phyloP scores from a whole-genome alignment of 140 eudicot species.

The Senecio squalidus region DNA sequence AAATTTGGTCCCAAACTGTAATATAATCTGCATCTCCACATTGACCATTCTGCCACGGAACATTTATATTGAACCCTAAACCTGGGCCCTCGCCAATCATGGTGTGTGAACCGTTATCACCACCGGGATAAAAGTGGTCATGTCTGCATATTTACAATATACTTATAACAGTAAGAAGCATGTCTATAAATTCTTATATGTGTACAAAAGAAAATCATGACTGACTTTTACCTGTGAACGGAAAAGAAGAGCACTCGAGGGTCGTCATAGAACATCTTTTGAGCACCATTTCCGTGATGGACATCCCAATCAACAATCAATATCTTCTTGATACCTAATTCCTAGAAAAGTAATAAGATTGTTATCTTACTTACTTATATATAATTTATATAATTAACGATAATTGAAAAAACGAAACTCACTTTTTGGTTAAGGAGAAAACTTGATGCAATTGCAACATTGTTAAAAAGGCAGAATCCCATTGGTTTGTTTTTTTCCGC shows the following conservation, averaged over 20 bases:
- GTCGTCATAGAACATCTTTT: conserved; percentile 76
- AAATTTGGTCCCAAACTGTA: conserved; percentile 81
- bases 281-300: conserved; percentile 96
- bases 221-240: conserved; percentile 60
- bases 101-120: conserved; percentile 67
- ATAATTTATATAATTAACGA: background rate
- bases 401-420: conserved; percentile 19
- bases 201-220: background rate
- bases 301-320: conserved; percentile 98
- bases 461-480: conserved; percentile 88
- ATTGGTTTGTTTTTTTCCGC: conserved; percentile 74
- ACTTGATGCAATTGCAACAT: conserved; percentile 75
- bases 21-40: conserved; percentile 91
- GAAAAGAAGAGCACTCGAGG: conserved; percentile 89
- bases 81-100: conserved; percentile 88
- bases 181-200: background rate
- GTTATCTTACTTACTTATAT: background rate
- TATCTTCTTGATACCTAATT: conserved; percentile 64
- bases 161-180: background rate
- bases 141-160: conserved; percentile 37
- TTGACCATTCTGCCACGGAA: conserved; percentile 75
- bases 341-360: conserved; percentile 35
- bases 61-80: conserved; percentile 75
- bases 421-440: conserved; percentile 74
- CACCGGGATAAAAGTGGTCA: conserved; percentile 67